phyloP scores from a whole-genome alignment of 257 asterid genomes.

The Verbena officinalis region DNA sequence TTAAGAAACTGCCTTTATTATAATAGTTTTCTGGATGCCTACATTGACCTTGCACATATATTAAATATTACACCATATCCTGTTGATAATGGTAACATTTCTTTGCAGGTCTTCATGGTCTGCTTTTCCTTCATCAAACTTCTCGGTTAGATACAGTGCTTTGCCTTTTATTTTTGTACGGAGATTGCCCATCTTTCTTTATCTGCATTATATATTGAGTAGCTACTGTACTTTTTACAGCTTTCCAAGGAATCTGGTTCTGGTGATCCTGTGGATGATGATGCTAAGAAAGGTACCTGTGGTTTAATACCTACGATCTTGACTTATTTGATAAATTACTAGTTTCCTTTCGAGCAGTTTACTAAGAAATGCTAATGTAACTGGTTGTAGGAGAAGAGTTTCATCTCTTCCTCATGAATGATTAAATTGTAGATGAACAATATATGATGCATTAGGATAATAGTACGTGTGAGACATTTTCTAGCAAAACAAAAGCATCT shows the following conservation, averaged over 20 bases:
- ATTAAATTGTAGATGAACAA: neutral
- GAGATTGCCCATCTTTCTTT: neutral
- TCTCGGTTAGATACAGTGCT: slow-evolving; percentile 48
- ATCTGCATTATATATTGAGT: neutral
- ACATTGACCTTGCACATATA: neutral
- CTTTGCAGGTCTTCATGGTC: slow-evolving; percentile 80
- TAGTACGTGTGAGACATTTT: neutral
- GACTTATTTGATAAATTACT: neutral
- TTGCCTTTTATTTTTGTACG: slow-evolving; percentile 10
- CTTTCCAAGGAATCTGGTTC: slow-evolving; percentile 47
- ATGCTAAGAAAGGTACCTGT: slow-evolving; percentile 53
- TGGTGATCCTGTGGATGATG: slow-evolving; percentile 40
- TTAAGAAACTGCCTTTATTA: slow-evolving; percentile 5
- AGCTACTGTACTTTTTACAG: slow-evolving; percentile 34
- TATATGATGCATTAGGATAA: neutral
- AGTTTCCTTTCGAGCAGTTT: neutral
- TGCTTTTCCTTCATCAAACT: slow-evolving; percentile 57
- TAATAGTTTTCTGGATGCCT: slow-evolving; percentile 18
- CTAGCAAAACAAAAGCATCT: neutral
- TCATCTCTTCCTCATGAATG: slow-evolving; percentile 10
- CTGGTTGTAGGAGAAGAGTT: slow-evolving; percentile 14
- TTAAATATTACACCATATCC: neutral
- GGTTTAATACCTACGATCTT: slow-evolving; percentile 12
- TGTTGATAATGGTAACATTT: slow-evolving; percentile 25
- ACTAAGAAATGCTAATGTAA: slow-evolving; percentile 2